phyloP scores from a whole-genome alignment of 768 basidiomycete species.

The Gelatoporia subvermispora region DNA sequence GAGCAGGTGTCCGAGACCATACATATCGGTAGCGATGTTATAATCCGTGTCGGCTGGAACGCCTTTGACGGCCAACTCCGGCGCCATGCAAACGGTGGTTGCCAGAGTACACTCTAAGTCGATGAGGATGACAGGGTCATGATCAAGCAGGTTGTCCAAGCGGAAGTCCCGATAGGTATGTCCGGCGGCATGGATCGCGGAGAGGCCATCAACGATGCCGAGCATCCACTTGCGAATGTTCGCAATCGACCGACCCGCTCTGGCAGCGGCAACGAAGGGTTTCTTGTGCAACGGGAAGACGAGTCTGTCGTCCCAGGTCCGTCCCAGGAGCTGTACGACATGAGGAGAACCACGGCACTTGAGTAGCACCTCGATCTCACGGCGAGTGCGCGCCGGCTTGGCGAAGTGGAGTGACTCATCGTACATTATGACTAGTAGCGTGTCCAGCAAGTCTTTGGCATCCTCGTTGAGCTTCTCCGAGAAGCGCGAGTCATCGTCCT shows the following conservation, averaged over 20 bases:
- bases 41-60: too few relatives aligned
- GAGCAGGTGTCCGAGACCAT: background rate
- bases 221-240: slow-evolving; percentile 1
- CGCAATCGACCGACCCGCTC: background rate
- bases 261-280: background rate
- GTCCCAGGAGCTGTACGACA: background rate
- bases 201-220: background rate
- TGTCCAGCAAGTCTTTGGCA: too few relatives aligned
- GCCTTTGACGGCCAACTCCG: background rate
- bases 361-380: slow-evolving; percentile 1
- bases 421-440: background rate
- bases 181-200: background rate
- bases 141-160: background rate
- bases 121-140: background rate
- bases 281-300: background rate
- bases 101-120: background rate
- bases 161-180: background rate
- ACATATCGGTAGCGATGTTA: too few relatives aligned
- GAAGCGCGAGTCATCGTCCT: too few relatives aligned
- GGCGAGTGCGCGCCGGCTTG: background rate
- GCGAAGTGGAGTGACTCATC: background rate
- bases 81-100: background rate
- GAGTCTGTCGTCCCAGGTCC: background rate
- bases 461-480: too few relatives aligned
- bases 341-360: background rate